phyloP scores from a whole-genome alignment of 2,329 filamentous ascomycete genomes.

The Hypomyces rosellus region DNA sequence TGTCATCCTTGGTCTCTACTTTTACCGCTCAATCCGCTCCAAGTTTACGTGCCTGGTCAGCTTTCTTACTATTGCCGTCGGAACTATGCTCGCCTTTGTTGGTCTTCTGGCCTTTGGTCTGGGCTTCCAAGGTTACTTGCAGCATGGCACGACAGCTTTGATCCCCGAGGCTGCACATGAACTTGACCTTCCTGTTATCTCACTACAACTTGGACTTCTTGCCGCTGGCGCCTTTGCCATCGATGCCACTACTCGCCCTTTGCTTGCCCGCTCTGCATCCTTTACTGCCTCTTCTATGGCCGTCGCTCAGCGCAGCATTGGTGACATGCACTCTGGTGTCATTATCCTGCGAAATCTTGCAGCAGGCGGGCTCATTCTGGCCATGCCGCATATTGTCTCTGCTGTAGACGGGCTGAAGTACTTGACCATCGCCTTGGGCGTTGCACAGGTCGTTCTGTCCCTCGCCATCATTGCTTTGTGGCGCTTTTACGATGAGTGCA shows the following conservation, averaged over 20 bases:
- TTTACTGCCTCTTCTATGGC: constrained; percentile 43
- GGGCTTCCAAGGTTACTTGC: constrained; percentile 20
- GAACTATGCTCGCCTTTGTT: constrained; percentile 32
- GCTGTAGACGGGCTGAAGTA: constrained; percentile 29
- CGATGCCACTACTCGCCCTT: constrained; percentile 34
- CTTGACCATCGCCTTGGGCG: constrained; percentile 35
- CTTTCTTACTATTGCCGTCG: constrained; percentile 29
- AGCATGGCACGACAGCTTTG: constrained; percentile 17
- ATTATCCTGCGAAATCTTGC: constrained; percentile 34
- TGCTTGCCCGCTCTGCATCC: constrained; percentile 41
- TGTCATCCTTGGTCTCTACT: constrained; percentile 26
- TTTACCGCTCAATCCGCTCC: constrained; percentile 25
- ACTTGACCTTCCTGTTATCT: constrained; percentile 34
- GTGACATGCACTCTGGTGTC: constrained; percentile 43
- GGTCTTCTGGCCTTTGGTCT: constrained; percentile 42
- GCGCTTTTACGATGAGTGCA: constrained; percentile 35
- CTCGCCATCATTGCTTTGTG: constrained; percentile 29
- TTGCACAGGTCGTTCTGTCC: constrained; percentile 35
- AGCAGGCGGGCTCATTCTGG: constrained; percentile 38
- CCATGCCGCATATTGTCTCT: constrained; percentile 32
- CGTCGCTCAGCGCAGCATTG: constrained; percentile 39
- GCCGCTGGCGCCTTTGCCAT: constrained; percentile 37
- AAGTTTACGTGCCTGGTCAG: constrained; percentile 29
- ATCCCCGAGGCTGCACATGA: constrained; percentile 20
- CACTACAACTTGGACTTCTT: constrained; percentile 41